Base-by-base conservation (phyloP, 2,329 filamentous ascomycete genomes). In the Sclerotinia sclerotiorum region DNA sequence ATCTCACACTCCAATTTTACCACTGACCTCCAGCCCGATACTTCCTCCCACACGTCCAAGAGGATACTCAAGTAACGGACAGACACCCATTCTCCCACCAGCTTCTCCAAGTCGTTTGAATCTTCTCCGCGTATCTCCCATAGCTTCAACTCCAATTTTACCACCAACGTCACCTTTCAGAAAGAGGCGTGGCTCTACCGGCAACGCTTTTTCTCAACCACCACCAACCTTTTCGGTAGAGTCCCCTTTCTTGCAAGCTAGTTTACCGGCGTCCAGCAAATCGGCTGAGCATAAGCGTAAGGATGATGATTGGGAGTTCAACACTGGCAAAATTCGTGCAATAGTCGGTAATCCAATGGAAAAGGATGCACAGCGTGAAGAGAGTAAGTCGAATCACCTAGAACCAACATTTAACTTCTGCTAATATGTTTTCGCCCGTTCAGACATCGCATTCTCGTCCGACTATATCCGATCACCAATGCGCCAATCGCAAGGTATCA, bases 371-470 rank as follows among this genome's bases (percentile, higher is more conserved):
- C 69, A 73, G 13, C 29, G 62, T 0, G 70, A 71, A 42, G 72
- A 74, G 51, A 74, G 74, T 75, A 70, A 68, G 70, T 72, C 17
- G 15, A 32, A 11, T 11, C 10, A 63, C 27, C 19, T 8, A 35
- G 15, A 19, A 52, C 29, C 17, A 8, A 42, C n/a, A 21, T 35
- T 27, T 39, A 19, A 63, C 32, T 49, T 17, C 17, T 65, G 46
- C 69, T 58, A 29, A 56, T 27, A 5, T 3, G 1, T 15, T 2
- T 51, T 42, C 6, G 5, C 21, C 24, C 4, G 7, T 7, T 24
- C n/a, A 75, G 74, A 74, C 10, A 55, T 75, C 17, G 74, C 74
- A 3, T 75, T 72, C 49, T 74, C 74, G 13, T 49, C 72, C 5
- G 24, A 63, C 5, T 73, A 74, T 46, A 64, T 75, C 24, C 29